Evolutionary conservation across 164 flowering plant genomes (phyloP), one percentile per base, ranked within the genome.

Genomic region (Kalanchoe fedtschenkoi): DNA sequence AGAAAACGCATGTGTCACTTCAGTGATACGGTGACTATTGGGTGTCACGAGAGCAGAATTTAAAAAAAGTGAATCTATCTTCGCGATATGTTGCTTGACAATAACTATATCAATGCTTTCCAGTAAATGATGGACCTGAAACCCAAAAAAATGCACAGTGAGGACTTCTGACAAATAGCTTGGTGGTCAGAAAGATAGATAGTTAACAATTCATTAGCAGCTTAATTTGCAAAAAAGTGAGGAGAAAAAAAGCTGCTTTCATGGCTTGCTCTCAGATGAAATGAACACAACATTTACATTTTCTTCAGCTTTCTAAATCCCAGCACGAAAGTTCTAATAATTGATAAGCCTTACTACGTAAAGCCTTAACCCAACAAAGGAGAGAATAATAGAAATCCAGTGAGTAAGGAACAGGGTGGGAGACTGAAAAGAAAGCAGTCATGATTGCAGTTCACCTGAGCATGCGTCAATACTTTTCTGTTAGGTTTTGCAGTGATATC

Each of bases 21-120:
- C 97, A 39, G 78, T 71, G 47, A 91, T 80, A 30, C 99, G 96
- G 43, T 80, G 83, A 68, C 77, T 61, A 69, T 95, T 95, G 26
- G 99, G 93, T 11, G 95, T 91, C 29, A 95, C 79, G 9, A 84
- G 88, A 35, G 86, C 74, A 63, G 73, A 68, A 42, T 72, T 71
- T 37, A 91, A 75, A 61, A 84, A 84, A 61, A 89, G 65, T 17
- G 79, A 63, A 34, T 79, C 74, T 8, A 32, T 64, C 64, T 66
- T 76, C n/a, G 67, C 34, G 66, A 75, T 67, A 71, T 70, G 66
- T 63, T 72, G 71, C 63, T 69, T 53, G 6, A 85, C 62, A 63
- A 78, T 65, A 33, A 58, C 61, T 22, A 69, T 76, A 64, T 81
- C 81, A 56, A 90, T 67, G 58, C 73, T 86, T 35, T 71, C 69